phyloP scores from a whole-genome alignment of 306 rosid species.

The Fragaria nilgerrensis region DNA sequence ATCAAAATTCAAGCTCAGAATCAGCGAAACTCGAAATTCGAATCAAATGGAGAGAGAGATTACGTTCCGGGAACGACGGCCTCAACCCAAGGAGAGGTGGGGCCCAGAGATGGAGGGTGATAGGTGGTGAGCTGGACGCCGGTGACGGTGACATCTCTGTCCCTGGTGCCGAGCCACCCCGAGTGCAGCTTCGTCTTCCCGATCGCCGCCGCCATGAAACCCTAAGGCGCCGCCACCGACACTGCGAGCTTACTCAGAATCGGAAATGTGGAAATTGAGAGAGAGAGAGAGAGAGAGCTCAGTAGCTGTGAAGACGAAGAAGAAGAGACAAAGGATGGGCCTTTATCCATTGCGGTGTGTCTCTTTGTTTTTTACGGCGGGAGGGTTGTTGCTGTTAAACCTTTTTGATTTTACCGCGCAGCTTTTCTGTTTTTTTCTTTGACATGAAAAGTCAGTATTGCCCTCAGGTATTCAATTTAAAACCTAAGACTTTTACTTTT shows the following conservation, averaged over 20 bases:
- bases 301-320: neutral
- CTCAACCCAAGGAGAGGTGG: constrained; percentile 73
- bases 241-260: neutral
- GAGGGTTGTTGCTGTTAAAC: neutral
- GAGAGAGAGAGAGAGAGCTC: neutral
- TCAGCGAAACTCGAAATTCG: neutral
- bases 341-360: neutral
- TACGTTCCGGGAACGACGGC: constrained; percentile 98
- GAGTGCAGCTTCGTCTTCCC: constrained; percentile 57
- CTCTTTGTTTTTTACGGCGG: neutral
- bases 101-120: constrained; percentile 55
- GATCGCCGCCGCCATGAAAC: constrained; percentile 31
- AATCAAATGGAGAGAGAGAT: constrained; percentile 19
- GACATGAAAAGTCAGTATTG: too few species aligned
- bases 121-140: constrained; percentile 87
- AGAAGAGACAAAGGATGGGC: constrained; percentile 1
- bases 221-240: constrained; percentile 4
- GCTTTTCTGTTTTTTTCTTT: too few species aligned
- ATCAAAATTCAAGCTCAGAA: neutral
- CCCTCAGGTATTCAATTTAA: too few species aligned
- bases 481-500: too few species aligned
- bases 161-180: constrained; percentile 88
- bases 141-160: constrained; percentile 54
- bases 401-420: constrained; percentile 13
- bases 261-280: neutral